phyloP scores from a whole-genome alignment of 2,329 filamentous ascomycete species.

The Hyphodiscus sp. region DNA sequence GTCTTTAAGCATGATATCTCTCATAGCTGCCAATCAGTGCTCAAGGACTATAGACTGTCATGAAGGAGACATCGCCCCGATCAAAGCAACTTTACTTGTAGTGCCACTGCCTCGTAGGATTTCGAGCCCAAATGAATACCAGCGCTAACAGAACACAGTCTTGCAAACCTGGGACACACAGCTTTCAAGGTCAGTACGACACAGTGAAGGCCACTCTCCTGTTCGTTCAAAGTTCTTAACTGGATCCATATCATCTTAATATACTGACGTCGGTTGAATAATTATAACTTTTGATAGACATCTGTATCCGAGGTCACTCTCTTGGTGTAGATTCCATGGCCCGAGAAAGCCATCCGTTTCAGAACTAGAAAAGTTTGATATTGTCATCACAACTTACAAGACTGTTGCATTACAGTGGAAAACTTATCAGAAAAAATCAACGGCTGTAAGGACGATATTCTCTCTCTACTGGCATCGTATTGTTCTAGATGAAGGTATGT shows the following conservation, averaged over 20 bases:
- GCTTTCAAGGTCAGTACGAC: conserved; percentile 1
- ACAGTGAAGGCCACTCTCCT: no score
- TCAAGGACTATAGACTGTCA: background rate
- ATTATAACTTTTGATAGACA: conserved; percentile 27
- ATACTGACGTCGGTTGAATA: no score
- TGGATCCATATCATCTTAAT: no score
- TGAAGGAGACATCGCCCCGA: background rate
- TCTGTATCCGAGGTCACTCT: conserved; percentile 21
- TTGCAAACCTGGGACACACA: conserved; percentile 33
- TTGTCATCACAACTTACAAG: conserved; percentile 42
- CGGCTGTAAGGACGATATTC: conserved; percentile 22
- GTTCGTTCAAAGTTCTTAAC: no score
- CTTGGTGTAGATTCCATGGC: conserved; percentile 34
- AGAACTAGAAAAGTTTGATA: conserved; percentile 30
- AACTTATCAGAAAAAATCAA: conserved; percentile 26
- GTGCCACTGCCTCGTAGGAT: conserved; percentile 36
- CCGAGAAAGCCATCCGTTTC: conserved; percentile 19
- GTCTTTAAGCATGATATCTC: conserved; percentile 39
- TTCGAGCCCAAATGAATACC: background rate
- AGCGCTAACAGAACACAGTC: conserved; percentile 12
- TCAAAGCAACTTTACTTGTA: conserved; percentile 37
- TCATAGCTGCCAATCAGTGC: conserved; percentile 28
- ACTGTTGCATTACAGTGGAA: conserved; percentile 29
- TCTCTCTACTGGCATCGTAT: conserved; percentile 36
- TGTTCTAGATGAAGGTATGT: conserved; percentile 39